phyloP scores from a whole-genome alignment of 2,329 filamentous ascomycete genomes.

The Golovinomyces cichoracearum region DNA sequence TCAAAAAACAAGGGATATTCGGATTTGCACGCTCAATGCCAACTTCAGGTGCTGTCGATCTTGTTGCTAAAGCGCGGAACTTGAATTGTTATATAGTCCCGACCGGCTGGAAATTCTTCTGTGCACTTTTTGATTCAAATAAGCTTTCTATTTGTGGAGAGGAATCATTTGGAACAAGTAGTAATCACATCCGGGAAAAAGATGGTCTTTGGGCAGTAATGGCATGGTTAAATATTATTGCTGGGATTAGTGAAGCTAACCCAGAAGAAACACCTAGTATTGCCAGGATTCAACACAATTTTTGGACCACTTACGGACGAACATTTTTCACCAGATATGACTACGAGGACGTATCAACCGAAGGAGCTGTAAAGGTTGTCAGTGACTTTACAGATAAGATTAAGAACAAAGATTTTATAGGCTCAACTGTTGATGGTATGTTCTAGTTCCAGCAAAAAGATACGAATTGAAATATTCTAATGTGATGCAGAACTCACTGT shows the following conservation, averaged over 20 bases:
- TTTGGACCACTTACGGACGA: constrained; percentile 87
- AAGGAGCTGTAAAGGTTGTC: constrained; percentile 75
- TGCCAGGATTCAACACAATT: constrained; percentile 84
- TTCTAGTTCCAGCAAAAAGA: constrained; percentile 8
- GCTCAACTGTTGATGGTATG: constrained; percentile 49
- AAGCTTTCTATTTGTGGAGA: constrained; percentile 97
- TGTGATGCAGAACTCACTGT: constrained; percentile 42
- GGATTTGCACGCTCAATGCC: constrained; percentile 94
- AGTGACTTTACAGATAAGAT: constrained; percentile 57
- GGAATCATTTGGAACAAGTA: constrained; percentile 92
- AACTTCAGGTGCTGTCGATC: constrained; percentile 80
- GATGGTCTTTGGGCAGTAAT: constrained; percentile 94
- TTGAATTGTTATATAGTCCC: constrained; percentile 88
- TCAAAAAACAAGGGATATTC: constrained; percentile 89
- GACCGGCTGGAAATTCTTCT: constrained; percentile 99
- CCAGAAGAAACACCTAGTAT: constrained; percentile 67
- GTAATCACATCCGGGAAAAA: constrained; percentile 98
- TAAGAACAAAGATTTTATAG: constrained; percentile 46
- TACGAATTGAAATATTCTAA: constrained; percentile 3
- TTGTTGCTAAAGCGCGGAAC: constrained; percentile 83
- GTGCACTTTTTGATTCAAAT: constrained; percentile 73
- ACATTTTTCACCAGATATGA: constrained; percentile 99
- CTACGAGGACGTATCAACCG: constrained; percentile 82
- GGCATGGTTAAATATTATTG: constrained; percentile 97
- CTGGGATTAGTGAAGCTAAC: constrained; percentile 64